These are phyloP conservation scores for Moesziomyces antarcticus DNA, from an alignment of 1,284 basidiomycete species.

Conservation along the genomic window DNA sequence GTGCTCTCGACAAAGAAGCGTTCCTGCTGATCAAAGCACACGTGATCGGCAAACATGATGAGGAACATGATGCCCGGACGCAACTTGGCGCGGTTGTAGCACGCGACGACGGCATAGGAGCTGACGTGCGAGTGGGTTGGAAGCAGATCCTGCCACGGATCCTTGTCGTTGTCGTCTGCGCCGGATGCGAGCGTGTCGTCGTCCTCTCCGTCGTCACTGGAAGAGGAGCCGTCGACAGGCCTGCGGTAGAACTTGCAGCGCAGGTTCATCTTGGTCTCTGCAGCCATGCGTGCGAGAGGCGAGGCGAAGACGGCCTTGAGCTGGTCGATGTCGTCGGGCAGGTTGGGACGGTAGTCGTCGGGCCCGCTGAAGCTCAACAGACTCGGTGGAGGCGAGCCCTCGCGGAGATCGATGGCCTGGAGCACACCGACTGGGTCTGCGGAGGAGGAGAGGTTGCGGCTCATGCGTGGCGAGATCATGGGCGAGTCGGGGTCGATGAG, in stretches of 20 bases:
- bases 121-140: constrained; percentile 14
- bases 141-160: constrained; percentile 31
- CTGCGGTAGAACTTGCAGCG: constrained; percentile 34
- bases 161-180: constrained; percentile 6
- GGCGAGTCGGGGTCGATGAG: constrained; percentile 26
- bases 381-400: constrained; percentile 34
- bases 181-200: not conserved
- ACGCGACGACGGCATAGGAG: constrained; percentile 35
- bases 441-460: constrained; percentile 22
- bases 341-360: constrained; percentile 14
- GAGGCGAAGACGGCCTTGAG: constrained; percentile 26
- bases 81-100: constrained; percentile 38
- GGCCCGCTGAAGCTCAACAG: constrained; percentile 24
- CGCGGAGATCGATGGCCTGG: constrained; percentile 21
- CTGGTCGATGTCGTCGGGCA: constrained; percentile 21
- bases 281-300: constrained; percentile 20
- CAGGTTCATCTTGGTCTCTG: constrained; percentile 33
- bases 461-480: constrained; percentile 31
- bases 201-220: constrained; percentile 16
- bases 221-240: constrained; percentile 6
- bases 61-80: constrained; percentile 47
- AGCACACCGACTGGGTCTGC: not conserved
- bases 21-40: constrained; percentile 42
- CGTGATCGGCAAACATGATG: constrained; percentile 29
- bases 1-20: constrained; percentile 39